Base-by-base conservation (phyloP, 305 asterid species). In the Fraxinus dipetala region DNA sequence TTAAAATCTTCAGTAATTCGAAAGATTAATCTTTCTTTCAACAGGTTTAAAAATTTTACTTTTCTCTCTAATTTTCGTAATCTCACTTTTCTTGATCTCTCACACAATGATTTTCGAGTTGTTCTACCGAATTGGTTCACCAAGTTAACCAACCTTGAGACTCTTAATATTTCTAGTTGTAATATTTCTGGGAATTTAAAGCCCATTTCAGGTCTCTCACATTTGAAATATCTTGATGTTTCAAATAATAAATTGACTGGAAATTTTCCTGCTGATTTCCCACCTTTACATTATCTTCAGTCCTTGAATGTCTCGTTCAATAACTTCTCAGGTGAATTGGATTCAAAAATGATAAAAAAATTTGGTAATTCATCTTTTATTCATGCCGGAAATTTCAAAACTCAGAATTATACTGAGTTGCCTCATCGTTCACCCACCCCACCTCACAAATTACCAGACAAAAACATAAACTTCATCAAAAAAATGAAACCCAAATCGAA, bases 221-320 rank as follows among this genome's bases (percentile, higher is more conserved):
- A 72, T 1, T 78, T 95, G 76, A 90, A 86, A 32, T 81, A 89
- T 78, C 72, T 95, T 0, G 97, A 93, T 83, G 56, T 95, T 80
- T 91, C 97, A 0, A 38, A 51, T 38, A 94, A 95, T 78, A 88
- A 70, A 0, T 84, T 95, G 76, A 78, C 73, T 3, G 97, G 97
- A 18, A 84, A 85, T 48, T 95, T 95, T 34, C 93, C 96, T 0
- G 34, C 61, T n/a, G 97, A 95, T 87, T 89, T 95, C 5, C 96
- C 97, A 9, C 84, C 89, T 2, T 86, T 92, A 8, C 72, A 9
- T 3, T 77, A 81, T 35, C 87, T 94, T 36, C 81, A 81, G 5
- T 92, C 88, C 86, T 84, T 95, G 89, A 95, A 94, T 78, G 86
- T 90, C 85, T 95, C 98, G 22, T 91, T 83, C 86, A 95, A 95